phyloP scores from a whole-genome alignment of 176 grass and related monocot genomes.

The Rhynchospora tenuis region DNA sequence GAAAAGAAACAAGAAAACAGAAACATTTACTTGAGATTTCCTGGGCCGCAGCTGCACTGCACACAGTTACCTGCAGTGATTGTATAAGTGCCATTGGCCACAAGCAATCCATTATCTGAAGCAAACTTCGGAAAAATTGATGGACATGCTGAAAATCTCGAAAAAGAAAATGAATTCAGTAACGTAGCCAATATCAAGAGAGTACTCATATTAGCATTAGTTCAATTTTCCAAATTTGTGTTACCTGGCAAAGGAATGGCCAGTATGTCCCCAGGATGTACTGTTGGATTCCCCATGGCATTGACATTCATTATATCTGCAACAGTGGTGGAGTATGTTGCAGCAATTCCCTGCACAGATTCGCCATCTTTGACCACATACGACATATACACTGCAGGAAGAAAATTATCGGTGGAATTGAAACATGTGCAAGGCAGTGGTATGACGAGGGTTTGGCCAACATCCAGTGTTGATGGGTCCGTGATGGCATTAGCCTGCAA shows the following conservation, averaged over 20 bases:
- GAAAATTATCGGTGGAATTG: constrained; percentile 81
- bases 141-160: constrained; percentile 49
- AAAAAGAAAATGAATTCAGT: not conserved
- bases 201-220: not conserved
- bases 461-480: constrained; percentile 58
- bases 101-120: constrained; percentile 74
- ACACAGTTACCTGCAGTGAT: constrained; percentile 77
- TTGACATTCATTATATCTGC: constrained; percentile 83
- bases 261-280: constrained; percentile 67
- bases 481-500: constrained; percentile 25
- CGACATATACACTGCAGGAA: constrained; percentile 71
- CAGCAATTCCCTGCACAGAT: constrained; percentile 51
- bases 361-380: constrained; percentile 75
- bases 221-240: not conserved
- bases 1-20: not conserved
- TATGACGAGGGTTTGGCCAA: constrained; percentile 45
- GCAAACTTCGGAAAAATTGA: constrained; percentile 62
- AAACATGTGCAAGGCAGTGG: constrained; percentile 88
- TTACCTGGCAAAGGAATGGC: constrained; percentile 79
- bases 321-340: constrained; percentile 61
- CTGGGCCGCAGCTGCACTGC: constrained; percentile 84
- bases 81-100: constrained; percentile 76
- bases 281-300: constrained; percentile 63
- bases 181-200: not conserved
- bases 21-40: constrained; percentile 69